These are phyloP conservation scores for Dioscorea cayenensis DNA, from an alignment of 116 monocot genomes.

Conservation along the genomic window DNA sequence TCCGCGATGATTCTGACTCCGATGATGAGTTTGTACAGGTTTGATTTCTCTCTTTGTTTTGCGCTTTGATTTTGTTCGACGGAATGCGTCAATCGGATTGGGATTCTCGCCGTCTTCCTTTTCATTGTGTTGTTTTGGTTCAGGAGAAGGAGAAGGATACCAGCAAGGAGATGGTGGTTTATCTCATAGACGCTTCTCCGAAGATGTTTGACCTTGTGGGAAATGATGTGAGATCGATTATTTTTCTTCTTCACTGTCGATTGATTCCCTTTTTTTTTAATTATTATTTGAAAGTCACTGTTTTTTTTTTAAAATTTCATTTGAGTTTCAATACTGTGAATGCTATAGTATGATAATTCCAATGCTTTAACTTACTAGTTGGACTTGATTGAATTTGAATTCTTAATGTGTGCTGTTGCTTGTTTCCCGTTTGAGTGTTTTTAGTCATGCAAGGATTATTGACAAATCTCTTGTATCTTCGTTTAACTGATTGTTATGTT, in stretches of 20 bases:
- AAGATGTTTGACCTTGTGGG: constrained; percentile 62
- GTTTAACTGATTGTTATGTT: too few species aligned
- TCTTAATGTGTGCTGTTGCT: too few species aligned
- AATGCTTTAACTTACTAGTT: too few species aligned
- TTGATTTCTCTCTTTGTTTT: not conserved
- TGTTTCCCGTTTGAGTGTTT: too few species aligned
- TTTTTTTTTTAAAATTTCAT: too few species aligned
- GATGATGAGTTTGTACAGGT: constrained; percentile 59
- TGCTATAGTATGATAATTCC: too few species aligned
- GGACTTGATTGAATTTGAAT: too few species aligned
- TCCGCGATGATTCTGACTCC: constrained; percentile 73
- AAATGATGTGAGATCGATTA: not conserved
- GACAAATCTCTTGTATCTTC: too few species aligned
- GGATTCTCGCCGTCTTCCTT: not conserved
- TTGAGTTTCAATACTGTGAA: too few species aligned
- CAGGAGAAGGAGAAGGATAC: constrained; percentile 72
- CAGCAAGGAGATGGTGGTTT: constrained; percentile 76
- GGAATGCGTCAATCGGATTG: not conserved
- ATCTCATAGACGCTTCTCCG: constrained; percentile 84
- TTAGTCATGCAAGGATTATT: too few species aligned
- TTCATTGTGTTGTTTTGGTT: not conserved
- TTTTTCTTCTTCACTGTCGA: not conserved
- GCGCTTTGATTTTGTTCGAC: not conserved
- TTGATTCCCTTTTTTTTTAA: not conserved
- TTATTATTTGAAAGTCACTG: not conserved